Evolutionary conservation across 768 basidiomycete species (phyloP), one percentile per base, ranked within the genome.

Genomic region (Hypsizygus marmoreus): DNA sequence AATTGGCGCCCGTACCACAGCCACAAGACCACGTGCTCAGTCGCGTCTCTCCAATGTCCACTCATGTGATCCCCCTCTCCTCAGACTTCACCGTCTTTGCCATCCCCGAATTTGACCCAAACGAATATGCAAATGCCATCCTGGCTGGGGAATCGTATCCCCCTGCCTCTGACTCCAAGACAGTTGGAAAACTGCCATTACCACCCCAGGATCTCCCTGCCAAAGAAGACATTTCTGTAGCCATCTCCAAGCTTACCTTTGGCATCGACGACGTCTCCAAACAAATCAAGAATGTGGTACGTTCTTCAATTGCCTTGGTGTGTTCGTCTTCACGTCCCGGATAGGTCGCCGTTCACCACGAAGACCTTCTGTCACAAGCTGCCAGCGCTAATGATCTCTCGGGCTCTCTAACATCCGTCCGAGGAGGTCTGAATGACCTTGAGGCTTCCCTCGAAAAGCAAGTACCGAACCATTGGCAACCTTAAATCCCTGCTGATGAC

Each of bases 251-350:
- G 63, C 74, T 99, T 3, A 88, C 84, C 50, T 79, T 84, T 58
- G 89, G 86, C 0, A 86, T 97, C 48, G 95, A 97, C 30, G 94
- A 98, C 64, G 84, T 95, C 14, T 84, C 86, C 20, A 91, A 87
- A 63, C 92, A 97, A 65, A 86, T 98, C 40, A 89, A 88, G 66
- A 76, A 74, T 36, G 73, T 95, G 66, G 93, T 95, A 48, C 53
- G 85, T 70, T 6, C 43, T 39, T 20, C 24, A 13, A 17, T 39
- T n/a, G 13, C 36, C 46, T n/a, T 41, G 16, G 25, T 29, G 26
- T 8, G 16, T 31, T 40, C 35, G 16, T 29, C 22, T 35, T 43
- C 39, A 26, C 53, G 35, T 46, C 37, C 40, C 43, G 42, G 43
- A 4, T 47, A 94, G 90, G 89, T 95, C 40, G 84, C 87, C 24